Evolutionary conservation across 1,284 basidiomycete species (phyloP), one percentile per base, ranked within the genome.

Genomic region (Ganoderma sp.): DNA sequence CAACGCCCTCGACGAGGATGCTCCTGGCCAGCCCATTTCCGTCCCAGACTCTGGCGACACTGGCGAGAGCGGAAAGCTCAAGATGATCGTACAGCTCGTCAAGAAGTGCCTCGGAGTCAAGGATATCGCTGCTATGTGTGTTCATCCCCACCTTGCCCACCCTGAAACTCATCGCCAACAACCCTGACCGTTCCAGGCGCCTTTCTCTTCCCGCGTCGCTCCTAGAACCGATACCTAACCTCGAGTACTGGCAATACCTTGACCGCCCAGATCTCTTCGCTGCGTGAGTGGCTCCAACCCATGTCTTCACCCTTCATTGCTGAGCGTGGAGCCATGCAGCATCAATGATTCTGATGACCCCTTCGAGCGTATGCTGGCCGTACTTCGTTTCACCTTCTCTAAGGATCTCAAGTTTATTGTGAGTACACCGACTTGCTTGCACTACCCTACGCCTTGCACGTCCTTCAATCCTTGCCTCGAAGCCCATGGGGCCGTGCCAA

Each of bases 391-490:
- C 79, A 84, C 90, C 12, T 96, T 97, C 79, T 94, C 95, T 63
- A 98, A 98, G 80, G 97, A 99, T 78, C 90, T 98, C 78, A 98
- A 97, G 82, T 97, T 96, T 75, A 86, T 98, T 67, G 93, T 94
- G 75, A 77, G 91, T 86, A 37, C 12, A 50, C 12, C 52, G 17
- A 45, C 45, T 17, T 58, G 19, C 9, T 15, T 28, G 10, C 48
- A 52, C 22, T 15, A 8, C 45, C 22, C 50, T 17, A 7, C 60
- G 7, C n/a, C 5, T n/a, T 32, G 12, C 63, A 17, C 34, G 4
- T 19, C 39, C 39, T 10, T 15, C 22, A 8, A 39, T 22, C 9
- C 58, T 10, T 59, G 58, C 41, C 15, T 6, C 41, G 41, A n/a
- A 14, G 42, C 41, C 34, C 37, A 22, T 14, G 57, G 28, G 12